Conservation (phyloP, 768 basidiomycete species). For the Kwoniella dejecticola region DNA sequence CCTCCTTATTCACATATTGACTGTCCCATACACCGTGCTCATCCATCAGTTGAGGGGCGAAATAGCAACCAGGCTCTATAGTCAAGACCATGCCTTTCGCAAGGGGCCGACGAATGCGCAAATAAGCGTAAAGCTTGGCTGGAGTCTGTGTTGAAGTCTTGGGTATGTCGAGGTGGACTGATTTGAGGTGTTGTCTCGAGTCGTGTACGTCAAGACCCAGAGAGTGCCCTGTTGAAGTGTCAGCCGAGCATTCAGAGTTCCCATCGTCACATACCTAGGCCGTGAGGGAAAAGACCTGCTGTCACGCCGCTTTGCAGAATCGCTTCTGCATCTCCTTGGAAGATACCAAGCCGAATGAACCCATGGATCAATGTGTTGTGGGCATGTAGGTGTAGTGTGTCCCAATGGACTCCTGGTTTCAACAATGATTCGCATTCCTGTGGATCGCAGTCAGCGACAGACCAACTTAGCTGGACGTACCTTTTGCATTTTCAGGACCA, state of each 20-base stretch:
- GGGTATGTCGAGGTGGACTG: constrained; percentile 58
- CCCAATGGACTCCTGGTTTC: constrained; percentile 85
- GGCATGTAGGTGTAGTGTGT: constrained; percentile 77
- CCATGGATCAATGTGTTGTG: constrained; percentile 79
- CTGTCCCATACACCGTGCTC: constrained; percentile 43
- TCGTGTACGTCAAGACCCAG: constrained; percentile 95
- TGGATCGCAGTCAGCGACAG: background rate
- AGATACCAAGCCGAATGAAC: constrained; percentile 81
- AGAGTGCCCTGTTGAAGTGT: constrained; percentile 67
- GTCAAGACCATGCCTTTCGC: constrained; percentile 84
- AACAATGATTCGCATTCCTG: constrained; percentile 71
- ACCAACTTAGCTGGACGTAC: constrained; percentile 55
- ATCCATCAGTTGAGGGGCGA: constrained; percentile 68
- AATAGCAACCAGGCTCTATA: constrained; percentile 83
- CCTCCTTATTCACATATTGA: constrained; percentile 68
- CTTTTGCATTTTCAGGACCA: constrained; percentile 88
- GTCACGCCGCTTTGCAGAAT: constrained; percentile 76
- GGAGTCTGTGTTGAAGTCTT: constrained; percentile 58
- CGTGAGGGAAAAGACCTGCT: constrained; percentile 91
- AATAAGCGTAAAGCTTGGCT: constrained; percentile 70
- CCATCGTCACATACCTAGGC: constrained; percentile 57
- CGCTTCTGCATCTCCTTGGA: constrained; percentile 62
- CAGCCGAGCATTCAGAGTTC: background rate
- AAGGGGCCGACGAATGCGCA: constrained; percentile 75
- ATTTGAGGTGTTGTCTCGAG: constrained; percentile 71